Percentiles rank a stretch among this genome's conserved stretches.
phyloP scores from a whole-genome alignment of 1,284 basidiomycete genomes.

The Ustilago xerochloae region DNA sequence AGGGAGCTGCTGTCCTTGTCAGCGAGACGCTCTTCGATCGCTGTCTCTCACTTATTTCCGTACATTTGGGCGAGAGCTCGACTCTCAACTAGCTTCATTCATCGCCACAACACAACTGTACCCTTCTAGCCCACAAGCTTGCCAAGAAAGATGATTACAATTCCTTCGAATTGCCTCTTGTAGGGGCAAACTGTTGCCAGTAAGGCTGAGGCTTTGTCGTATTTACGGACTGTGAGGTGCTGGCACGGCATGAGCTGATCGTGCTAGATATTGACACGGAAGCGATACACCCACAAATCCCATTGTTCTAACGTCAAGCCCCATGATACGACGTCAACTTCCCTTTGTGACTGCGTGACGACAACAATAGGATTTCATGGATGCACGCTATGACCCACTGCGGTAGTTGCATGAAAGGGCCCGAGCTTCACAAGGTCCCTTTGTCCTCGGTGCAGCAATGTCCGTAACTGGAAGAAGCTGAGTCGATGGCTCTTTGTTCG shows the following conservation, averaged over 20 bases:
- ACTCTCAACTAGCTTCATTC: too few relatives aligned
- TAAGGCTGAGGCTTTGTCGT: too few relatives aligned
- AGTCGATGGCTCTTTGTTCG: not conserved
- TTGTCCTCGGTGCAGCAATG: not conserved
- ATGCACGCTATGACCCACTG: slow-evolving; percentile 12
- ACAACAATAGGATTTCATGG: slow-evolving; percentile 1
- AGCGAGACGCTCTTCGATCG: slow-evolving; percentile 18
- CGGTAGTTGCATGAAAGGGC: not conserved
- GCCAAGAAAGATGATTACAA: too few relatives aligned
- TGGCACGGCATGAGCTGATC: too few relatives aligned
- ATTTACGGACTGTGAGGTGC: too few relatives aligned
- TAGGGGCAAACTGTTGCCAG: too few relatives aligned
- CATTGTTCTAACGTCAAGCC: too few relatives aligned
- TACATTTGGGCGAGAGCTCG: not conserved
- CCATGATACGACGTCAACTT: not conserved
- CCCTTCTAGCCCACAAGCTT: too few relatives aligned
- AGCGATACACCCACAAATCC: too few relatives aligned
- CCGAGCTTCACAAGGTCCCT: not conserved
- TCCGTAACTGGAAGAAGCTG: not conserved
- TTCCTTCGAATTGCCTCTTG: too few relatives aligned
- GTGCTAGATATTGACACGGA: too few relatives aligned
- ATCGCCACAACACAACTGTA: too few relatives aligned
- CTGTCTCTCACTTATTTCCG: slow-evolving; percentile 20
- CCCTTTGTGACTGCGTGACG: not conserved
- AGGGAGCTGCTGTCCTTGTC: not conserved